Conservation (phyloP, 176 grass and related monocot genomes). For the Cymbopogon citratus region DNA sequence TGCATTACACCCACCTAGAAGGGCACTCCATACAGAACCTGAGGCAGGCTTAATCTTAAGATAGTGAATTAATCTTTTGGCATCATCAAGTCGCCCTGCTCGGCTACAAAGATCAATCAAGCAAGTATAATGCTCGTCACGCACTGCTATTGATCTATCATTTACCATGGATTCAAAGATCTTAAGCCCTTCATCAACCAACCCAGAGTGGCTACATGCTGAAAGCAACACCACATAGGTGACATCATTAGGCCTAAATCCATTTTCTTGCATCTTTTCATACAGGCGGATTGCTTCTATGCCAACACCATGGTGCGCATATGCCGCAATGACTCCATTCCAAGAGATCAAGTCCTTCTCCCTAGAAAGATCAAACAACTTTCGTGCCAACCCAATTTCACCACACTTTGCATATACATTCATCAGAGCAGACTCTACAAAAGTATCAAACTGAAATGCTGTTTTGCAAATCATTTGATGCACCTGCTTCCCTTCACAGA, state of each 20-base stretch:
- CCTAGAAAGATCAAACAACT: constrained; percentile 56
- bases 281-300: constrained; percentile 55
- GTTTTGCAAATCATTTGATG: constrained; percentile 81
- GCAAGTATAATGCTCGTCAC: constrained; percentile 72
- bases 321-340: constrained; percentile 74
- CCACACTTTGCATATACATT: constrained; percentile 75
- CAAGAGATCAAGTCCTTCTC: constrained; percentile 69
- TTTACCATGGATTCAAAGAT: constrained; percentile 61
- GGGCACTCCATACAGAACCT: constrained; percentile 51
- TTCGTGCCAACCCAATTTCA: constrained; percentile 54
- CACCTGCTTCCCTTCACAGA: constrained; percentile 63
- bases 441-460: constrained; percentile 55
- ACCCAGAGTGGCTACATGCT: constrained; percentile 77
- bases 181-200: constrained; percentile 61
- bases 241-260: constrained; percentile 70
- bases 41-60: constrained; percentile 50
- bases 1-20: constrained; percentile 69
- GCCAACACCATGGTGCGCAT: constrained; percentile 62
- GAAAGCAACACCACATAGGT: constrained; percentile 78
- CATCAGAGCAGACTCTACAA: constrained; percentile 46
- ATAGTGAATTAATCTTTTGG: constrained; percentile 56
- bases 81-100: constrained; percentile 58
- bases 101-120: constrained; percentile 77
- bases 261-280: constrained; percentile 54
- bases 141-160: constrained; percentile 46